Evolutionary conservation across 2,329 filamentous ascomycete genomes (phyloP).

Genomic region (Aureobasidium sp.): DNA sequence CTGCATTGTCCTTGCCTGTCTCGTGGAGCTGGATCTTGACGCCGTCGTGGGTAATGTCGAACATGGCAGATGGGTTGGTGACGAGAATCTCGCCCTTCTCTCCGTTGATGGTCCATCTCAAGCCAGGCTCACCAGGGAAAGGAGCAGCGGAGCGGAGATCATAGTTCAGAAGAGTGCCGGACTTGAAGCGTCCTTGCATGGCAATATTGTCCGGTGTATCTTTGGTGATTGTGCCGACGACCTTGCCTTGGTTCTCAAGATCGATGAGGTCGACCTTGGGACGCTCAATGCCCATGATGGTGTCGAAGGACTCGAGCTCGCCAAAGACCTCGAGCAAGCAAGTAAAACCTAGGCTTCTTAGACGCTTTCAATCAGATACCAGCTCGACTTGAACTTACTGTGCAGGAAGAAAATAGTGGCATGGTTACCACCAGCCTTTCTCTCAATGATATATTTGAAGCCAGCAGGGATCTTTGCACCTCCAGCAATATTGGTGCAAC

Average conservation of each 20-base stretch:
- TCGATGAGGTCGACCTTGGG: conserved; percentile 33
- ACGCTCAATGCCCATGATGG: conserved; percentile 41
- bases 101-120: conserved; percentile 48
- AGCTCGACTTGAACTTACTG: background rate
- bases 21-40: conserved; percentile 3
- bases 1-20: background rate
- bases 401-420: conserved; percentile 31
- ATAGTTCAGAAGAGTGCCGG: conserved; percentile 38
- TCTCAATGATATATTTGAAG: conserved; percentile 35
- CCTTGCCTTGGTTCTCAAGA: background rate
- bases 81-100: conserved; percentile 30
- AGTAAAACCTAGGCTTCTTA: background rate
- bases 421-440: conserved; percentile 39
- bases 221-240: conserved; percentile 2
- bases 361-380: background rate
- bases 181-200: conserved; percentile 34
- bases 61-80: background rate
- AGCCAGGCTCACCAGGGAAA: conserved; percentile 42
- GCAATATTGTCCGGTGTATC: conserved; percentile 40
- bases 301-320: conserved; percentile 30
- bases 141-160: conserved; percentile 44
- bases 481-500: conserved; percentile 18
- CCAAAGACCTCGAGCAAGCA: conserved; percentile 8
- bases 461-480: background rate
- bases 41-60: conserved; percentile 11